These are phyloP conservation scores for Lactifluus subvellereus DNA, from an alignment of 768 basidiomycete species.

Conservation along the genomic window DNA sequence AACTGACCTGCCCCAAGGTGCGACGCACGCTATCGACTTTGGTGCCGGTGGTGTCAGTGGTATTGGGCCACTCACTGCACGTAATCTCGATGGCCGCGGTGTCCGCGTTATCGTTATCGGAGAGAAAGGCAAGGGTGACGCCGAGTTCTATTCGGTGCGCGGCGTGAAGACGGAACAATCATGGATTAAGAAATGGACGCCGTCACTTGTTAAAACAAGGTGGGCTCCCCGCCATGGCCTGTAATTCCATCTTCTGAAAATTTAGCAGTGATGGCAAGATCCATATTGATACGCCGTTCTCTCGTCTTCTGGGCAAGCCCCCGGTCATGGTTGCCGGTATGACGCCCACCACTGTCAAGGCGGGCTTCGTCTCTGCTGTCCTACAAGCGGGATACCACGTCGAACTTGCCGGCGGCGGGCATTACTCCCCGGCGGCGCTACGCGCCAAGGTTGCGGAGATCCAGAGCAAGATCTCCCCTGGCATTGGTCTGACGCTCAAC, in stretches of 20 bases:
- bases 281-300: constrained; percentile 94
- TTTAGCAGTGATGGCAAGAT: constrained; percentile 77
- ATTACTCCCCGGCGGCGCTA: constrained; percentile 87
- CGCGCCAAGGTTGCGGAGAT: constrained; percentile 90
- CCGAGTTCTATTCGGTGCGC: constrained; percentile 70
- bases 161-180: constrained; percentile 72
- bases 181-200: constrained; percentile 89
- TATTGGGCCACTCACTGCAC: constrained; percentile 44
- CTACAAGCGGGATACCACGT: constrained; percentile 93
- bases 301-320: constrained; percentile 90
- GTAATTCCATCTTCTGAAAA: neutral
- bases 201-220: constrained; percentile 85
- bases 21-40: constrained; percentile 94
- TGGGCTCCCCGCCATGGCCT: constrained; percentile 29
- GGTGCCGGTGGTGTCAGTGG: constrained; percentile 89
- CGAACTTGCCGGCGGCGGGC: constrained; percentile 96
- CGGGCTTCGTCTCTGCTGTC: constrained; percentile 89
- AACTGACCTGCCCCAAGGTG: constrained; percentile 81
- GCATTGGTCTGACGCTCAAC: constrained; percentile 91
- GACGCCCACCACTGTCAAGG: constrained; percentile 96
- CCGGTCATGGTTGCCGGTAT: constrained; percentile 99
- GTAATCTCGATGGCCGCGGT: constrained; percentile 90
- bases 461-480: constrained; percentile 74
- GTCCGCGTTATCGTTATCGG: constrained; percentile 85
- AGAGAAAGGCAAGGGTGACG: constrained; percentile 84